phyloP scores from a whole-genome alignment of 2,329 filamentous ascomycete genomes.

The Trichoderma gracile region DNA sequence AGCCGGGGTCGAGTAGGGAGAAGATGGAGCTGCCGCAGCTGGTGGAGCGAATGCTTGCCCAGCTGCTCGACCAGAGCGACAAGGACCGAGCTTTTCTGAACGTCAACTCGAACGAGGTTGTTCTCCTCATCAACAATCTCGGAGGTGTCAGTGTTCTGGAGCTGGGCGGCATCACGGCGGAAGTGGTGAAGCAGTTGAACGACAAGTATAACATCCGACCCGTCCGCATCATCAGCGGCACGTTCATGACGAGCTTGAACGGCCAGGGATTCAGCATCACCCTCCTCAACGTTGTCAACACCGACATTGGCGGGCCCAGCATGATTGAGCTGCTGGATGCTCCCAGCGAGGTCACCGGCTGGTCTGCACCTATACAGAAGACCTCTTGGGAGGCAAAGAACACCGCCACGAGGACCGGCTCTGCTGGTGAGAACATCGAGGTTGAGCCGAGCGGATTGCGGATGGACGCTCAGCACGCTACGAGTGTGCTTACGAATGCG shows the following conservation, averaged over 20 bases:
- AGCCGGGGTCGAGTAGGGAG: conserved; percentile 57
- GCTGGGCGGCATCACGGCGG: conserved; percentile 68
- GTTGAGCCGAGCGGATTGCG: conserved; percentile 50
- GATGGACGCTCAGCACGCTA: conserved; percentile 54
- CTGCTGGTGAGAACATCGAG: conserved; percentile 36
- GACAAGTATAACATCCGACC: conserved; percentile 60
- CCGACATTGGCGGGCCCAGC: conserved; percentile 58
- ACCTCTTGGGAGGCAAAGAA: conserved; percentile 64
- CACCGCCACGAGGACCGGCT: conserved; percentile 47
- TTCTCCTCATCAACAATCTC: conserved; percentile 74
- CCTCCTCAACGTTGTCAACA: conserved; percentile 63
- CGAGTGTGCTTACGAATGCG: conserved; percentile 55
- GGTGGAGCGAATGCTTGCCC: conserved; percentile 65
- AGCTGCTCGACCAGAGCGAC: conserved; percentile 66
- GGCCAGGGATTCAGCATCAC: conserved; percentile 74
- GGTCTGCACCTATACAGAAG: conserved; percentile 64
- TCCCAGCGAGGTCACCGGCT: conserved; percentile 68
- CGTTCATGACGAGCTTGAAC: conserved; percentile 78
- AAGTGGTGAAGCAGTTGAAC: conserved; percentile 65
- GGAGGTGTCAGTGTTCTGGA: conserved; percentile 73
- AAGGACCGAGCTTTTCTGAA: conserved; percentile 69
- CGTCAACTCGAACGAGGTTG: conserved; percentile 63
- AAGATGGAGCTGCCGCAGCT: conserved; percentile 55
- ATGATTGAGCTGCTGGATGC: conserved; percentile 71
- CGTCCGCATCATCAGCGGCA: conserved; percentile 65